Evolutionary conservation across 805 yeast genomes (phyloP), one percentile per base, ranked within the genome.

Genomic region (Wickerhamomyces canadensis): DNA sequence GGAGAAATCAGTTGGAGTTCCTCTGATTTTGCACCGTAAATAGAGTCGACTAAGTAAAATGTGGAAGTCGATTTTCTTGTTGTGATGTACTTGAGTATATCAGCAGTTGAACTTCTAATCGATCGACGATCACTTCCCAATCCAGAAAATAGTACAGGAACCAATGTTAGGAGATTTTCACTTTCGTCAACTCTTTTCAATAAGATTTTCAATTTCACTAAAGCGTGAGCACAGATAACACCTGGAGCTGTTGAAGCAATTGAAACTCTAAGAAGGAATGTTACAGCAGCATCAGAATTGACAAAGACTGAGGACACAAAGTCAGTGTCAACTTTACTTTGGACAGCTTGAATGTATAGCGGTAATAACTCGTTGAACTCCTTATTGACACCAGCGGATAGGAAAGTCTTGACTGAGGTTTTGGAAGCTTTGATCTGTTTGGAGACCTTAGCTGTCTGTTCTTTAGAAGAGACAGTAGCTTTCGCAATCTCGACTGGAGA

Each of bases 1-100:
- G 87, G 82, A 17, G 80, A 62, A 19, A 85, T 67, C 37, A 80
- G 64, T 19, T 81, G 74, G 35, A 83, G 58, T 14, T 67, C 61
- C 11, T 62, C 50, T 3, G 74, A 65, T 8, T 64, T 56, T 4
- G 52, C 52, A 11, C 82, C 87, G 53, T 82, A 89, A 13, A 87
- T 65, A 32, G 68, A 65, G 14, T 73, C 67, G 22, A 69, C 70
- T 57, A 81, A 57, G 37, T 77, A 65, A 49, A 67, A 68, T 32
- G 65, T 62, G 14, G 62, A 43, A 8, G 55, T 48, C 28, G 66
- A 53, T n/a, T 43, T 36, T 58, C 70, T 61, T 27, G 55, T 50
- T 4, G 62, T 39, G 36, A 74, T 64, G 16, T 54, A 51, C 34
- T 57, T 58, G 35, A 76, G 43, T 17, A 68, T 54, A 12, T 57